A percentile compares a stretch with the other conserved stretches of the same genome.
These are phyloP conservation scores for Penicillium psychrofluorescens DNA, from an alignment of 495 filamentous ascomycete species.

Conservation along the genomic window DNA sequence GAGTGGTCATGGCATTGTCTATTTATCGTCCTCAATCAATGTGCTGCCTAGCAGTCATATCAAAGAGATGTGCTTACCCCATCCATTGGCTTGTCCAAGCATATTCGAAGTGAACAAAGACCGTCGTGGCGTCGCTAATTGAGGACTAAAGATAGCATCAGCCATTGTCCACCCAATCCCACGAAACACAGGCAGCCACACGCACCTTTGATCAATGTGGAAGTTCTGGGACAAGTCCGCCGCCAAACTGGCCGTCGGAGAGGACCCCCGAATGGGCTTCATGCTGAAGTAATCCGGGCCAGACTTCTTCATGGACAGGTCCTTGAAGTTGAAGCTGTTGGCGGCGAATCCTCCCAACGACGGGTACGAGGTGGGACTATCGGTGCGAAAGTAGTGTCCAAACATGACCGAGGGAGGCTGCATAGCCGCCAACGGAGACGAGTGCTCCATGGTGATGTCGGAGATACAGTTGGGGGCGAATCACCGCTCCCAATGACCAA, in stretches of 20 bases:
- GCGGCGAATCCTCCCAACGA: slow-evolving; percentile 51
- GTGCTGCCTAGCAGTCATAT: slow-evolving; percentile 1
- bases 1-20: slow-evolving; percentile 69
- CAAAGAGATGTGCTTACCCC: slow-evolving; percentile 51
- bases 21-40: slow-evolving; percentile 11
- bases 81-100: slow-evolving; percentile 56
- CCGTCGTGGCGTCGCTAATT: slow-evolving; percentile 83
- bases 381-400: slow-evolving; percentile 47
- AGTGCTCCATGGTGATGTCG: slow-evolving; percentile 66
- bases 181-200: neutral
- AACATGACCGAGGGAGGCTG: slow-evolving; percentile 65
- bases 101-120: slow-evolving; percentile 84
- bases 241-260: slow-evolving; percentile 80
- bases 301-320: slow-evolving; percentile 60
- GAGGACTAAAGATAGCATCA: slow-evolving; percentile 58
- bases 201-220: slow-evolving; percentile 83
- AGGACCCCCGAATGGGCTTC: slow-evolving; percentile 72
- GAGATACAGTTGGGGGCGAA: slow-evolving; percentile 2
- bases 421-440: slow-evolving; percentile 91
- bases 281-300: slow-evolving; percentile 68
- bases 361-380: slow-evolving; percentile 44
- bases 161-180: neutral
- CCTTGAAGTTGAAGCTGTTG: slow-evolving; percentile 65
- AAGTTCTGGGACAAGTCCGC: slow-evolving; percentile 96
- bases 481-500: slow-evolving; percentile 1